Evolutionary conservation across 2,329 filamentous ascomycete species (phyloP), one percentile per base, ranked within the genome.

Genomic region (Aspergillus sp.): DNA sequence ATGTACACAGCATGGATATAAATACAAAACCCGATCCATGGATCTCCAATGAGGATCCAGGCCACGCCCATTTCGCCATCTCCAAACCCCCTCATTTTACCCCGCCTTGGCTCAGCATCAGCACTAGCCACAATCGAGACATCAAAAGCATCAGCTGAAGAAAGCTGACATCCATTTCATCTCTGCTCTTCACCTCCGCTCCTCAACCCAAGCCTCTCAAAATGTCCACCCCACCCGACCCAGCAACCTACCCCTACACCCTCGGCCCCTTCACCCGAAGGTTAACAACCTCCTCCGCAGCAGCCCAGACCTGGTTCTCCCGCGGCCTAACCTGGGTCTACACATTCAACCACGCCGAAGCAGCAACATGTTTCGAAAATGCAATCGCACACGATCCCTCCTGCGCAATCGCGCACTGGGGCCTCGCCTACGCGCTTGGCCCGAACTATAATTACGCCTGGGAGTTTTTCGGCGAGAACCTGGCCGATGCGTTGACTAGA

Each of bases 391-490:
- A 73, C 56, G 77, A 80, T 64, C 64, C 66, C 13, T 55, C 63
- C 15, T 79, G 75, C 59, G 72, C 76, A 1, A 76, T 80, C 68
- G 77, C 76, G 7, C 74, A 78, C 61, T 79, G 77, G 77, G 77
- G 77, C 0, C 64, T 79, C 9, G 76, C 91, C 0, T 92, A 90
- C 71, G 81, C 88, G 2, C 77, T 91, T 0, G 91, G 91, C 0
- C 91, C 91, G 3, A 93, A 94, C 71, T 89, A 91, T 75, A 91
- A 93, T 78, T 92, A 92, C 70, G 87, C 90, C 0, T 93, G 91
- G 91, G 84, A 86, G 30, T 82, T 86, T 23, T 92, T 92, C 66
- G 89, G 89, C 59, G 75, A 80, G 0, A 90, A 93, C 64, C 78
- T 89, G 3, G 74, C 80, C 9, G 74, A 46, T 1, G 66, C 82